Conservation (phyloP, 805 yeast species). For the Lachancea sp. region DNA sequence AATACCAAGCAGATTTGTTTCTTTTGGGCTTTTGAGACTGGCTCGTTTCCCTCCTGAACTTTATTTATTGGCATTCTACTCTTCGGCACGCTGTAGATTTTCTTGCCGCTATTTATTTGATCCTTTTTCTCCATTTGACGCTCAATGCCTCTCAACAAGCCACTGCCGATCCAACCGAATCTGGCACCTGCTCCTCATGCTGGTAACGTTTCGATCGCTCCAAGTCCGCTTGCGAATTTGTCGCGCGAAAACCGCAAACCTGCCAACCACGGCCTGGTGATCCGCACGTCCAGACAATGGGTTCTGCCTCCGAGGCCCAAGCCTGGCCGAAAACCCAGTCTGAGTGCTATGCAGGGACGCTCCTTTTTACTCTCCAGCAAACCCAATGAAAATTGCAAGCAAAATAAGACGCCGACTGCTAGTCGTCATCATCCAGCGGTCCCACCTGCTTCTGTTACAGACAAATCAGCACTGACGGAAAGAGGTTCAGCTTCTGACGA, state of each 20-base stretch:
- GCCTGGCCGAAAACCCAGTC: slow-evolving; percentile 49
- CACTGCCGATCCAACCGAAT: slow-evolving; percentile 18
- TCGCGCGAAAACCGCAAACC: slow-evolving; percentile 17
- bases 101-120: too few species aligned
- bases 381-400: not conserved
- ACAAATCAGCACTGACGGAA: too few species aligned
- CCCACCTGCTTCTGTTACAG: too few species aligned
- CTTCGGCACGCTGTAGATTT: too few species aligned
- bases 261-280: slow-evolving; percentile 23
- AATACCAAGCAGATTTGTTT: too few species aligned
- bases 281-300: slow-evolving; percentile 71
- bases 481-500: too few species aligned
- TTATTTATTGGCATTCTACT: too few species aligned
- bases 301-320: slow-evolving; percentile 81
- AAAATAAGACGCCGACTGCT: not conserved
- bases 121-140: too few species aligned
- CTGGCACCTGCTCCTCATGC: not conserved
- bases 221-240: slow-evolving; percentile 9
- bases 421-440: too few species aligned
- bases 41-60: too few species aligned
- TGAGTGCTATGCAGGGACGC: slow-evolving; percentile 2
- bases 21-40: too few species aligned
- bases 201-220: slow-evolving; percentile 11
- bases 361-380: not conserved
- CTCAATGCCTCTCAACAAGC: slow-evolving; percentile 13